phyloP scores from a whole-genome alignment of 768 basidiomycete species.

The Plicaturopsis crispa region DNA sequence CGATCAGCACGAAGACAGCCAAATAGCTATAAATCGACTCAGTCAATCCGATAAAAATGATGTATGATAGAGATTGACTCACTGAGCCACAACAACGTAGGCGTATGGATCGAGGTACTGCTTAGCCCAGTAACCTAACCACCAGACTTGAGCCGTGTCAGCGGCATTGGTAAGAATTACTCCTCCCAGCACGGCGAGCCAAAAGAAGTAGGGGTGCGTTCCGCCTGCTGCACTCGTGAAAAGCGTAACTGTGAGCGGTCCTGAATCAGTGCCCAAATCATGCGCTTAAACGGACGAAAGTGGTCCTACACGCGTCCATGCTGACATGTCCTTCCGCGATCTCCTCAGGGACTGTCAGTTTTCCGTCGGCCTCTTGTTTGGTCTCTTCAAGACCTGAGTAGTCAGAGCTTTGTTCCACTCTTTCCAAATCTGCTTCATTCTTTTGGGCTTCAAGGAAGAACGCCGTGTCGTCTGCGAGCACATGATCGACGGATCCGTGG shows the following conservation, averaged over 20 bases:
- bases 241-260: no score
- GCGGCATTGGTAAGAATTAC: constrained; percentile 14
- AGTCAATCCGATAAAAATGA: neutral
- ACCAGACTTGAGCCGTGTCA: constrained; percentile 29
- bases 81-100: constrained; percentile 27
- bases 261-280: no score
- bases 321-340: constrained; percentile 27
- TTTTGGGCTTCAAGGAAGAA: constrained; percentile 18
- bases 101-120: constrained; percentile 26
- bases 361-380: constrained; percentile 34
- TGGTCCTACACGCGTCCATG: constrained; percentile 25
- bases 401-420: constrained; percentile 8
- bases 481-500: constrained; percentile 42
- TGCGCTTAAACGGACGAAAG: no score
- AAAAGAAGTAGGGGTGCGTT: constrained; percentile 20
- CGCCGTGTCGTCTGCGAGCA: constrained; percentile 24
- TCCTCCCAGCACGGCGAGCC: constrained; percentile 17
- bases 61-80: constrained; percentile 5
- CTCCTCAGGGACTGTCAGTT: constrained; percentile 41
- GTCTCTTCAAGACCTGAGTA: constrained; percentile 10
- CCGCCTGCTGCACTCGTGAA: constrained; percentile 20
- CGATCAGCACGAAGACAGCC: constrained; percentile 20
- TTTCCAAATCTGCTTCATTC: constrained; percentile 20
- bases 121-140: constrained; percentile 36
- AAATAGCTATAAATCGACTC: constrained; percentile 25